Conservation (phyloP, 768 basidiomycete genomes). For the button mushroom (Agaricus bisporus) region DNA sequence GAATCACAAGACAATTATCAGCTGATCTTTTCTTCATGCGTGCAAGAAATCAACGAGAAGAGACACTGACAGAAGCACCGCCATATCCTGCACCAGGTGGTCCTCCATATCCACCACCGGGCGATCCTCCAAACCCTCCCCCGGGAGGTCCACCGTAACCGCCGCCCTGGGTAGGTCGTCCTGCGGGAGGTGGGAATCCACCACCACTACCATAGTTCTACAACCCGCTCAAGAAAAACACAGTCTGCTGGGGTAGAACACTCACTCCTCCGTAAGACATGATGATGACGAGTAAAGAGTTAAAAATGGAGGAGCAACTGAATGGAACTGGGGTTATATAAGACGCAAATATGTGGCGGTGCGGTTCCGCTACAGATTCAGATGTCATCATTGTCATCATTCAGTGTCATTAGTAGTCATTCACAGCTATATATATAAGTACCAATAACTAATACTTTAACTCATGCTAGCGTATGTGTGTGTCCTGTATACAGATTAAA, state of each 20-base stretch:
- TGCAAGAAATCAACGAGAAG: neutral
- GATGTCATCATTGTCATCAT: too few species aligned
- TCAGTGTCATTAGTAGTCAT: neutral
- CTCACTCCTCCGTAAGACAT: constrained; percentile 34
- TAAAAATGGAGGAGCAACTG: neutral
- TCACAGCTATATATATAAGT: neutral
- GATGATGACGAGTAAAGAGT: neutral
- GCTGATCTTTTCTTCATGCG: neutral
- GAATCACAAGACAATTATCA: neutral
- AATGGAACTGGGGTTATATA: neutral
- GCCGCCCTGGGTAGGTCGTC: neutral
- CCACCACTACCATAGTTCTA: constrained; percentile 18
- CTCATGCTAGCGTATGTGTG: too few species aligned
- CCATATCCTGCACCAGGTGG: constrained; percentile 26
- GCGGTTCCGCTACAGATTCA: too few species aligned
- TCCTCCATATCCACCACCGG: constrained; percentile 16
- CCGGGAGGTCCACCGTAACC: constrained; percentile 16
- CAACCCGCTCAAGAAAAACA: neutral
- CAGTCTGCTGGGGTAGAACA: neutral
- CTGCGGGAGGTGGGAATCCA: constrained; percentile 17
- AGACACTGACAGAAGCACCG: constrained; percentile 15
- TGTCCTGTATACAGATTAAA: too few species aligned
- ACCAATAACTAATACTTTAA: neutral
- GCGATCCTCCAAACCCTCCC: constrained; percentile 25
- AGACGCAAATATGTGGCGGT: neutral